A percentile compares a stretch with the other conserved stretches of the same genome.
Evolutionary conservation across 2,329 filamentous ascomycete species (phyloP).

Genomic region (Ceratocystis harringtonii): DNA sequence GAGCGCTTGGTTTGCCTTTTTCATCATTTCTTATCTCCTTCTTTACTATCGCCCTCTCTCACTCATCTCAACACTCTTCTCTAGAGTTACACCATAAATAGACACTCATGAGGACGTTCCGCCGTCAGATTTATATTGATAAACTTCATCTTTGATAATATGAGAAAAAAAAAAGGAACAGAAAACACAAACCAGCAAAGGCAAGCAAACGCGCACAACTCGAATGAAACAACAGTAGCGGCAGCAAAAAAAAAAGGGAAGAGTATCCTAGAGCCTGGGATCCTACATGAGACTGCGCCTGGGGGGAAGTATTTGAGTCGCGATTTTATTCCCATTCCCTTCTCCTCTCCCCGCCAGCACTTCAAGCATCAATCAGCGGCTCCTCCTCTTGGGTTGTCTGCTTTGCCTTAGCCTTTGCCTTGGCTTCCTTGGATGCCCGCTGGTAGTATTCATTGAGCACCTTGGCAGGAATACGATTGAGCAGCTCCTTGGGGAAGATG

Average conservation of each 20-base stretch:
- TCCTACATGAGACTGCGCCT: background rate
- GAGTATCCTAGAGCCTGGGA: background rate
- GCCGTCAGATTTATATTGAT: background rate
- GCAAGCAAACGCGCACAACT: background rate
- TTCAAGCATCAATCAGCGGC: slow-evolving; percentile 46
- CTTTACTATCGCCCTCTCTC: background rate
- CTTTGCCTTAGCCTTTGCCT: slow-evolving; percentile 45
- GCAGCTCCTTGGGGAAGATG: slow-evolving; percentile 94
- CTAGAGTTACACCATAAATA: background rate
- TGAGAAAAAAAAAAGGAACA: background rate
- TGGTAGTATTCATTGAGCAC: slow-evolving; percentile 72
- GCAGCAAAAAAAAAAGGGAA: background rate
- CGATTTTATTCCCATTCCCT: background rate
- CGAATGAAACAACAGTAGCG: background rate
- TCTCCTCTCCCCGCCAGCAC: background rate
- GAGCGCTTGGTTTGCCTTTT: background rate
- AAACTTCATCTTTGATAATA: background rate
- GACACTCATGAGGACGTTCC: background rate
- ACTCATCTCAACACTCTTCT: background rate
- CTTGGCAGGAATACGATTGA: slow-evolving; percentile 86
- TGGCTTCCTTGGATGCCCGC: slow-evolving; percentile 46
- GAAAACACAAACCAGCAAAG: background rate
- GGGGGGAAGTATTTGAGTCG: background rate
- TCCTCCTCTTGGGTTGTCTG: slow-evolving; percentile 35
- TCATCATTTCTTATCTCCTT: background rate